Evolutionary conservation across 177 flowering plant species (phyloP).

Genomic region (Vitis hybrid): DNA sequence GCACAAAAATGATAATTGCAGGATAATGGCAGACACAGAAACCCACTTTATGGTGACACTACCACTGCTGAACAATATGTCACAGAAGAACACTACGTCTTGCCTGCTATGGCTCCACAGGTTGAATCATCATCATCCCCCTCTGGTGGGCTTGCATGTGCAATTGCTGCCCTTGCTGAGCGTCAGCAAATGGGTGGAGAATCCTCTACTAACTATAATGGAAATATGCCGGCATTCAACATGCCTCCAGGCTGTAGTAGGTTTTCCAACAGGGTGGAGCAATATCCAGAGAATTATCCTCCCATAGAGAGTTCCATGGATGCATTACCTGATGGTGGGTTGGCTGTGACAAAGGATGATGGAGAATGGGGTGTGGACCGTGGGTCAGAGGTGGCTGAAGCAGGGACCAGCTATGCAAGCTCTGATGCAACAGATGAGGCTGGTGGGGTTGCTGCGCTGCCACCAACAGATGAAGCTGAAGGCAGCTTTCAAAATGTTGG

Average conservation of each 20-base stretch:
- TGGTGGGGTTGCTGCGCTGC: slow-evolving; percentile 20
- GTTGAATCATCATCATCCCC: slow-evolving; percentile 67
- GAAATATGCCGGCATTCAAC: slow-evolving; percentile 25
- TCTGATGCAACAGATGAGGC: slow-evolving; percentile 40
- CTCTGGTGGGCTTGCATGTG: slow-evolving; percentile 90
- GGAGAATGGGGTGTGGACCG: slow-evolving; percentile 52
- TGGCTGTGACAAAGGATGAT: slow-evolving; percentile 38
- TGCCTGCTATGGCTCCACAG: slow-evolving; percentile 23
- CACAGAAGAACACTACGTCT: slow-evolving; percentile 27
- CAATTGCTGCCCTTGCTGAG: slow-evolving; percentile 90
- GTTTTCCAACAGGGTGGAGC: slow-evolving; percentile 24
- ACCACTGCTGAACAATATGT: slow-evolving; percentile 31
- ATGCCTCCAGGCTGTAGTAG: slow-evolving; percentile 30
- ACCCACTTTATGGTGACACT: slow-evolving; percentile 25
- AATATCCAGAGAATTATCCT: slow-evolving; percentile 29
- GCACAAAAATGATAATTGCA: slow-evolving; percentile 18
- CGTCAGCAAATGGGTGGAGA: slow-evolving; percentile 62
- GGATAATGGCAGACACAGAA: slow-evolving; percentile 49
- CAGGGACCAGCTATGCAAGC: slow-evolving; percentile 62
- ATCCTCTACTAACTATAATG: slow-evolving; percentile 24
- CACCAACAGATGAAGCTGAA: slow-evolving; percentile 24
- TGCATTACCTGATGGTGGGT: slow-evolving; percentile 31
- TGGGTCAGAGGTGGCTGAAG: slow-evolving; percentile 61
- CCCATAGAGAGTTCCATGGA: slow-evolving; percentile 31
- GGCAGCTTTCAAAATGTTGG: slow-evolving; percentile 32